Evolutionary conservation across 192 early-diverging fungal species (phyloP).

Genomic region (Mortierella alpina): DNA sequence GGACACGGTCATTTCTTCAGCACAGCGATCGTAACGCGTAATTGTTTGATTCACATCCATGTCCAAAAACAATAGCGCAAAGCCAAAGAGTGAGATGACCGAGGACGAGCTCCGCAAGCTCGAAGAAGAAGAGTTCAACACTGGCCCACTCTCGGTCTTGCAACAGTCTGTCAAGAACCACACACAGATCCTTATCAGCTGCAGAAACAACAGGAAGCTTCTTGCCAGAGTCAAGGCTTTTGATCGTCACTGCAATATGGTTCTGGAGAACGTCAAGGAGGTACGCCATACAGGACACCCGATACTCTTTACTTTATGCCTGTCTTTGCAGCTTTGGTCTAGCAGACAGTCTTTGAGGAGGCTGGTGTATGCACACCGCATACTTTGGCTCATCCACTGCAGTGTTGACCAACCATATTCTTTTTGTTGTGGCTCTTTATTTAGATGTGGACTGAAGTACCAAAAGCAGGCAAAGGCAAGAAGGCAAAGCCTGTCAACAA

Average conservation of each 20-base stretch:
- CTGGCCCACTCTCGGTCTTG: conserved; percentile 96
- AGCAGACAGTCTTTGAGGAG: no score
- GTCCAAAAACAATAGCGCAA: conserved; percentile 26
- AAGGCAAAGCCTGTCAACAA: conserved; percentile 97
- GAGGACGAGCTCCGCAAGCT: conserved; percentile 90
- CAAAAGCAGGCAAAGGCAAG: conserved; percentile 93
- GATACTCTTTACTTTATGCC: no score
- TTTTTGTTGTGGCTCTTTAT: conserved; percentile 3
- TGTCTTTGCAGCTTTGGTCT: no score
- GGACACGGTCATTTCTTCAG: not conserved
- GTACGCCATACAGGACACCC: conserved; percentile 49
- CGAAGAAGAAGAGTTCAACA: conserved; percentile 96
- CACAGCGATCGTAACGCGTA: conserved; percentile 19
- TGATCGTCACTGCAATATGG: conserved; percentile 99
- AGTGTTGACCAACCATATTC: not conserved
- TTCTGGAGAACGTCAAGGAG: conserved; percentile 99
- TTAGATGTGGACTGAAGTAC: conserved; percentile 97
- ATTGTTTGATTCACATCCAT: not conserved
- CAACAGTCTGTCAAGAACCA: conserved; percentile 94
- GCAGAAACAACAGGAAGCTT: conserved; percentile 98
- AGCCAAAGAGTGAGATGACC: conserved; percentile 77
- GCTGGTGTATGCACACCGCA: no score
- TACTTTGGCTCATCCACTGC: no score
- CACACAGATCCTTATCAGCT: conserved; percentile 95
- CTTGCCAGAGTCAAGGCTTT: conserved; percentile 98